Percentiles rank a stretch among this genome's conserved stretches.
These are phyloP conservation scores for Pythium rhizo-oryzae DNA, from an alignment of 352 stramenopile species.

Conservation along the genomic window DNA sequence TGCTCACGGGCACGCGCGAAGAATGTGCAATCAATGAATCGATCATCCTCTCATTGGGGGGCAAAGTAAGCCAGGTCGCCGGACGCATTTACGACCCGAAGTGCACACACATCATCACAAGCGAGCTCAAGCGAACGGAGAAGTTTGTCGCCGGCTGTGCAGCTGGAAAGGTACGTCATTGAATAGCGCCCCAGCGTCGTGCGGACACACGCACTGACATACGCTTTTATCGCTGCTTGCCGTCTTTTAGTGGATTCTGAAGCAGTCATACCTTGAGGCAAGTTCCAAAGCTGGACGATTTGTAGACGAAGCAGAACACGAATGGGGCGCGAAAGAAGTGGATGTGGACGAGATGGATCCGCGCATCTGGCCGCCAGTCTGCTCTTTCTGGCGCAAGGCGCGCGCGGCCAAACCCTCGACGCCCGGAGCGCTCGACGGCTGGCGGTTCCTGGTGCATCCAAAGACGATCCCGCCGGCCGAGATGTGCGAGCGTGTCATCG, in stretches of 20 bases:
- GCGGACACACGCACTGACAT: too few species aligned
- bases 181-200: too few species aligned
- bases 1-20: slow-evolving; percentile 77
- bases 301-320: slow-evolving; percentile 68
- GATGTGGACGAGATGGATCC: slow-evolving; percentile 72
- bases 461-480: slow-evolving; percentile 73
- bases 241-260: slow-evolving; percentile 75
- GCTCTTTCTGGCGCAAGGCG: slow-evolving; percentile 68
- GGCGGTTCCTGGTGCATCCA: slow-evolving; percentile 75
- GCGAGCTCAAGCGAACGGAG: slow-evolving; percentile 85
- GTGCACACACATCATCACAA: slow-evolving; percentile 88
- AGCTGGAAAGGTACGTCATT: slow-evolving; percentile 64
- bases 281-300: slow-evolving; percentile 66
- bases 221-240: too few species aligned
- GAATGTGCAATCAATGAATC: slow-evolving; percentile 75
- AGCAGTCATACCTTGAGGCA: slow-evolving; percentile 78
- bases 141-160: slow-evolving; percentile 87
- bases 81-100: slow-evolving; percentile 67
- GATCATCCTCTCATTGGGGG: slow-evolving; percentile 70
- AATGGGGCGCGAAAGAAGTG: slow-evolving; percentile 62
- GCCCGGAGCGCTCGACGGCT: slow-evolving; percentile 64
- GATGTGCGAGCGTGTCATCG: slow-evolving; percentile 82
- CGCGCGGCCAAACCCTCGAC: slow-evolving; percentile 34
- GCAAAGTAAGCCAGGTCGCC: slow-evolving; percentile 58
- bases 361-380: slow-evolving; percentile 69